Conservation (phyloP, 83 land plant species). For the Picea abies region DNA sequence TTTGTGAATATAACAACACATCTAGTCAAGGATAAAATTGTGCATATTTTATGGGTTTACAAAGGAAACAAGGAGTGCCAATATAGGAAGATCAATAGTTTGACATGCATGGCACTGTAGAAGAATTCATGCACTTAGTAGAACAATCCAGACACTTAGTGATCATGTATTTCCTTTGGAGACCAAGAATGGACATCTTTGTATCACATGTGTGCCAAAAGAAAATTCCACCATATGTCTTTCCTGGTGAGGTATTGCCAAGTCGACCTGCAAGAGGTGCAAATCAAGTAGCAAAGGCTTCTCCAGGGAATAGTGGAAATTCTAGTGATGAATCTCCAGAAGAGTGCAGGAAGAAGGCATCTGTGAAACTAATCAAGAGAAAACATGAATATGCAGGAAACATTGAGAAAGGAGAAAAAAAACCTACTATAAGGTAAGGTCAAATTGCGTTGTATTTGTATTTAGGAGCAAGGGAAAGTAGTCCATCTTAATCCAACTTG, state of each 20-base stretch:
- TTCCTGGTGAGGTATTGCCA: slow-evolving; percentile 55
- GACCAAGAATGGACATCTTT: slow-evolving; percentile 79
- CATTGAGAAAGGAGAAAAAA: slow-evolving; percentile 8
- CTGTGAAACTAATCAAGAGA: background rate
- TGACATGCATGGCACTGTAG: slow-evolving; percentile 83
- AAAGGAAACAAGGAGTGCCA: slow-evolving; percentile 65
- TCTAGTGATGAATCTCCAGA: slow-evolving; percentile 9
- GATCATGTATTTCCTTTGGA: slow-evolving; percentile 61
- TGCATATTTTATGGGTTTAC: slow-evolving; percentile 88
- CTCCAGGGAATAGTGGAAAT: background rate
- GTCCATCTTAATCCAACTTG: background rate
- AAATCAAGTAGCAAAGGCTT: background rate
- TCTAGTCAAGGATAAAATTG: slow-evolving; percentile 55
- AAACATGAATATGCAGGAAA: background rate
- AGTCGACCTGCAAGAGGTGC: slow-evolving; percentile 2
- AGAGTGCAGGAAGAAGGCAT: background rate
- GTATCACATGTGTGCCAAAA: slow-evolving; percentile 79
- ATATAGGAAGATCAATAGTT: slow-evolving; percentile 72
- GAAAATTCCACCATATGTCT: slow-evolving; percentile 72
- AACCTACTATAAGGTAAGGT: background rate
- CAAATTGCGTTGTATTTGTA: background rate
- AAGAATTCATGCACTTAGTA: slow-evolving; percentile 75
- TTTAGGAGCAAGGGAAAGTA: background rate
- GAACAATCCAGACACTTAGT: slow-evolving; percentile 78
- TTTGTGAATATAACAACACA: slow-evolving; percentile 61